Percentiles rank a stretch among this genome's conserved stretches.
These are phyloP conservation scores for Podila epicladia DNA, from an alignment of 192 early-diverging fungal species.

Conservation along the genomic window DNA sequence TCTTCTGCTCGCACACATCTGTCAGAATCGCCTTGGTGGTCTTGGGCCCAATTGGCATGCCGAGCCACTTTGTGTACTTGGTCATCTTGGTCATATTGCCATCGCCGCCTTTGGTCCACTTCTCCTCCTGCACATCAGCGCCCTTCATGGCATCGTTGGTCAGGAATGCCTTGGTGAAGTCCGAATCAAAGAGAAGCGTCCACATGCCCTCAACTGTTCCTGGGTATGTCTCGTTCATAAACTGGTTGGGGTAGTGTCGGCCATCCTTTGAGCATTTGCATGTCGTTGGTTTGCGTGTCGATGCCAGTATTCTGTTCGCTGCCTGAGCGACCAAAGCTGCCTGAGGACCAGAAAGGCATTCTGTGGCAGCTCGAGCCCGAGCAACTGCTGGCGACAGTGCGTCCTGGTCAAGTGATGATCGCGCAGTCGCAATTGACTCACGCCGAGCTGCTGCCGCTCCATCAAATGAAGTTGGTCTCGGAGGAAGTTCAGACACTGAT, in stretches of 20 bases:
- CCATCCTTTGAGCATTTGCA: conserved; percentile 51
- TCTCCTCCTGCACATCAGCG: conserved; percentile 42
- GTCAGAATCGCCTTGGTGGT: conserved; percentile 54
- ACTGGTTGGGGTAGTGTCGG: conserved; percentile 26
- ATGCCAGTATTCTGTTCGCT: not conserved
- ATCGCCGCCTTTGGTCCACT: conserved; percentile 18
- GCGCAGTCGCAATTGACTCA: not conserved
- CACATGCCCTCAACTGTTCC: conserved; percentile 48
- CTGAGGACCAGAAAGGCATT: not conserved
- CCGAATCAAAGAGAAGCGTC: conserved; percentile 49
- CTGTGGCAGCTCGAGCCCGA: conserved; percentile 11
- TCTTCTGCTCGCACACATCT: conserved; percentile 54
- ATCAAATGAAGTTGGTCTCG: conserved; percentile 39
- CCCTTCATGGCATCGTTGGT: conserved; percentile 43
- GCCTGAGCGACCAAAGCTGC: not conserved
- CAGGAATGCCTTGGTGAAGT: conserved; percentile 38
- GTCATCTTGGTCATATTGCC: conserved; percentile 17
- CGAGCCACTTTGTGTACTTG: conserved; percentile 42
- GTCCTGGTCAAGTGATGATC: conserved; percentile 32
- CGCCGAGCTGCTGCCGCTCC: not conserved
- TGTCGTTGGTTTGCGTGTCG: conserved; percentile 4
- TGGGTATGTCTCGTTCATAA: conserved; percentile 39
- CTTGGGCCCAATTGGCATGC: conserved; percentile 48
- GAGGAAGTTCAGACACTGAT: conserved; percentile 42
- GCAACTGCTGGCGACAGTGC: not conserved